A percentile compares a stretch with the other conserved stretches of the same genome.
These are phyloP conservation scores for Haberlea rhodopensis DNA, from an alignment of 257 asterid genomes.

Conservation along the genomic window DNA sequence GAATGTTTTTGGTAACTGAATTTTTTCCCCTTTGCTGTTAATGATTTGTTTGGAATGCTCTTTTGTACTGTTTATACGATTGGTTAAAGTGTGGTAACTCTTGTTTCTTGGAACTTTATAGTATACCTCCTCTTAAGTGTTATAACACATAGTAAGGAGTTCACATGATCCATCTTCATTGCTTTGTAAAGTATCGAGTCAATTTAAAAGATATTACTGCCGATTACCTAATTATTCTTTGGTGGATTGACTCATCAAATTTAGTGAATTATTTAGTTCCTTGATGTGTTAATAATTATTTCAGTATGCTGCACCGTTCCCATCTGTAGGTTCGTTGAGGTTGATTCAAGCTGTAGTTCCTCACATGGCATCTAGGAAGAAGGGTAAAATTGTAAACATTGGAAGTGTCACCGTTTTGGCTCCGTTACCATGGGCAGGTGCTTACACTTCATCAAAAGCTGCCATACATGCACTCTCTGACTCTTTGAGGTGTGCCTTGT, in stretches of 20 bases:
- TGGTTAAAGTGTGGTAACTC: no score
- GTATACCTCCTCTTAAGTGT: no score
- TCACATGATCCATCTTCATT: no score
- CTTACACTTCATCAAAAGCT: constrained; percentile 85
- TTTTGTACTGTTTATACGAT: not conserved
- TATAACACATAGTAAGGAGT: no score
- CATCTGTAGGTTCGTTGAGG: constrained; percentile 64
- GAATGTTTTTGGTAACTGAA: constrained; percentile 67
- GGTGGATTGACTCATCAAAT: no score
- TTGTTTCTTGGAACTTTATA: not conserved
- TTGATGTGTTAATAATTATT: no score
- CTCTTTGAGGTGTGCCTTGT: constrained; percentile 54
- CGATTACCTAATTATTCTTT: no score
- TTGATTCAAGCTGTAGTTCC: constrained; percentile 86
- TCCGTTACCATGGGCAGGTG: constrained; percentile 85
- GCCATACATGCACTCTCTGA: constrained; percentile 80
- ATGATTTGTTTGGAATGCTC: not conserved
- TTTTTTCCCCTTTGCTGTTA: not conserved
- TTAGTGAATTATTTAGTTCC: no score
- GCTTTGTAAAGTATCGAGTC: no score
- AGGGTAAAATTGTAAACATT: constrained; percentile 80
- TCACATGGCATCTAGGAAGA: constrained; percentile 87
- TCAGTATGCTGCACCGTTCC: constrained; percentile 5
- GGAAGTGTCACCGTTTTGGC: constrained; percentile 80
- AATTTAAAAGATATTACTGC: no score